Conservation (phyloP, 1,139 yeast genomes). For the Kodamaea derodonti region DNA sequence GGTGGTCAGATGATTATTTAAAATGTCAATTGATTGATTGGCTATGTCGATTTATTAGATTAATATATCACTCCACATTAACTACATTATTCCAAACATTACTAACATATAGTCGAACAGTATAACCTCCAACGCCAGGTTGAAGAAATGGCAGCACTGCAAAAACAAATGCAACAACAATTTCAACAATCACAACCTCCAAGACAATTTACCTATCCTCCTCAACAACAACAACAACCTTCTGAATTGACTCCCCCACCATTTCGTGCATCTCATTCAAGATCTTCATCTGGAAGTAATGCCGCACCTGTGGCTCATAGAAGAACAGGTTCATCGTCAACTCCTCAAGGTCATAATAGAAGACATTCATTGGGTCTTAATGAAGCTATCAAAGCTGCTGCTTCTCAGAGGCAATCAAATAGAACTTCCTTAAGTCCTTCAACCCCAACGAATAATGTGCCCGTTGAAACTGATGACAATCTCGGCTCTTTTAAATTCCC, state of each 20-base stretch:
- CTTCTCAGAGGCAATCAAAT: constrained; percentile 65
- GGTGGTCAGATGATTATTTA: too few relatives aligned
- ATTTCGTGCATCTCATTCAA: constrained; percentile 32
- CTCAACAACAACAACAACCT: constrained; percentile 8
- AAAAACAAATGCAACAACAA: constrained; percentile 77
- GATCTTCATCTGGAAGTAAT: constrained; percentile 31
- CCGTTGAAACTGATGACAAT: constrained; percentile 14
- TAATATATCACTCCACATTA: too few relatives aligned
- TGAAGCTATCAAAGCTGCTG: constrained; percentile 98
- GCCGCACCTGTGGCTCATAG: constrained; percentile 20
- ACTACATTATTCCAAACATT: too few relatives aligned
- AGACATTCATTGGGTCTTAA: constrained; percentile 89
- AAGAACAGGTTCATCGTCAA: constrained; percentile 34
- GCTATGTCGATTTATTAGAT: too few relatives aligned
- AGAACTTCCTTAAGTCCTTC: constrained; percentile 37
- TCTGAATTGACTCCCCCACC: constrained; percentile 24
- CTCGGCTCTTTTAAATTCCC: constrained; percentile 36
- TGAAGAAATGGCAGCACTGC: constrained; percentile 88
- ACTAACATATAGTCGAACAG: constrained; percentile 56
- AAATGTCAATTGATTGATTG: too few relatives aligned
- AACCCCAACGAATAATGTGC: constrained; percentile 14
- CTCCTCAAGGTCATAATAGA: constrained; percentile 66
- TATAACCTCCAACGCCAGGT: constrained; percentile 88
- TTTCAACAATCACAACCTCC: constrained; percentile 20
- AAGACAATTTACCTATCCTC: constrained; percentile 12